A percentile compares a stretch with the other conserved stretches of the same genome.
These are phyloP conservation scores for Pyronema omphalodes DNA, from an alignment of 495 filamentous ascomycete species.

Conservation along the genomic window DNA sequence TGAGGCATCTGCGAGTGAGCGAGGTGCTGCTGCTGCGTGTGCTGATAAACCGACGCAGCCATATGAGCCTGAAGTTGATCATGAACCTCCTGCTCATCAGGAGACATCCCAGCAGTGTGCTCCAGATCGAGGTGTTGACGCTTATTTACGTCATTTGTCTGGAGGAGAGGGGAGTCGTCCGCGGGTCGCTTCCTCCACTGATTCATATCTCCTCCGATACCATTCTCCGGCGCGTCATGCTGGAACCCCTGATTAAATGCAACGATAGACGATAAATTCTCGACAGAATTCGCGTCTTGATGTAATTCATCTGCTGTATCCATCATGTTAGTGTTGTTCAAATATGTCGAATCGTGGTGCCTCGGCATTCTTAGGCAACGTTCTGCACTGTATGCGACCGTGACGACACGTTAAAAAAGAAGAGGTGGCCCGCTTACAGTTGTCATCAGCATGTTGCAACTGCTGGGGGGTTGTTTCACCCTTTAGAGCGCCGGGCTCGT, in stretches of 20 bases:
- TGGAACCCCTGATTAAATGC: constrained; percentile 22
- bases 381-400: too few relatives aligned
- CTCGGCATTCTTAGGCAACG: neutral
- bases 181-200: constrained; percentile 22
- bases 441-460: neutral
- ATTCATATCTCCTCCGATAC: constrained; percentile 9
- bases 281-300: constrained; percentile 9
- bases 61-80: constrained; percentile 10
- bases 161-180: constrained; percentile 6
- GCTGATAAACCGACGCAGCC: constrained; percentile 8
- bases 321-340: neutral
- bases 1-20: constrained; percentile 1
- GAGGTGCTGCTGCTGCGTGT: constrained; percentile 14
- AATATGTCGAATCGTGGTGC: neutral
- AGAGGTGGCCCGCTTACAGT: neutral
- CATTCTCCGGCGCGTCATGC: neutral
- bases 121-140: constrained; percentile 16
- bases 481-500: neutral
- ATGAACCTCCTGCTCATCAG: neutral
- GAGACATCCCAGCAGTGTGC: constrained; percentile 5
- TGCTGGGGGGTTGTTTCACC: neutral
- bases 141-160: constrained; percentile 8
- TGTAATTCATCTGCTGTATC: neutral
- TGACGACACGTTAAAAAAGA: neutral
- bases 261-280: constrained; percentile 21